A percentile compares a stretch with the other conserved stretches of the same genome.
Conservation (phyloP, 768 basidiomycete genomes). For the Tricholoma terreum region DNA sequence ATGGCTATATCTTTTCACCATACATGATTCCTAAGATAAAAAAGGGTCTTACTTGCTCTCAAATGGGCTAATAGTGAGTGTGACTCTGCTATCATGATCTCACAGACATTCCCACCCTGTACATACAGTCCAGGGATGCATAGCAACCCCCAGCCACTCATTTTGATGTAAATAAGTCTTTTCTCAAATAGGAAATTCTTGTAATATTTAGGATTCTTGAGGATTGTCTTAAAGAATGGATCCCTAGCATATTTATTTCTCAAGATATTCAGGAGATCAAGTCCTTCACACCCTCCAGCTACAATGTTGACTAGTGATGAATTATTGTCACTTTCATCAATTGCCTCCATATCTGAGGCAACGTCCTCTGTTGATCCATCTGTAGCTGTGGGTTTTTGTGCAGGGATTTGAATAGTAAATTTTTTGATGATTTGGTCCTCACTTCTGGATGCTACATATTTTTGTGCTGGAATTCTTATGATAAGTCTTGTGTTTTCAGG, state of each 20-base stretch:
- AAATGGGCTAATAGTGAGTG: slow-evolving; percentile 38
- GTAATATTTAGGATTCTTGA: slow-evolving; percentile 11
- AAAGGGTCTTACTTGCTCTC: slow-evolving; percentile 28
- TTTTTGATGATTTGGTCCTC: too few species aligned
- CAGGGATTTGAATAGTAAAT: neutral
- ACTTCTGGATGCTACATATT: too few species aligned
- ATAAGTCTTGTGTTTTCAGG: neutral
- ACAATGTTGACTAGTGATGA: neutral
- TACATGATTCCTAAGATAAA: slow-evolving; percentile 27
- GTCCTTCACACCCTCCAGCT: neutral
- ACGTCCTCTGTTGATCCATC: neutral
- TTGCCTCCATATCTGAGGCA: neutral
- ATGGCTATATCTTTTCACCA: slow-evolving; percentile 36
- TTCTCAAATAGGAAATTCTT: slow-evolving; percentile 13
- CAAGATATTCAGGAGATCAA: slow-evolving; percentile 5
- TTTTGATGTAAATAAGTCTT: slow-evolving; percentile 13
- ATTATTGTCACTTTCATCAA: neutral
- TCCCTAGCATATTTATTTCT: slow-evolving; percentile 9
- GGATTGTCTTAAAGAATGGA: slow-evolving; percentile 13
- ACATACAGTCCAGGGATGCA: slow-evolving; percentile 19
- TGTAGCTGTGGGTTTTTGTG: neutral
- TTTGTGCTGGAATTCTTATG: neutral
- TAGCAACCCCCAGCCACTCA: slow-evolving; percentile 5
- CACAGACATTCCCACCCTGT: slow-evolving; percentile 15
- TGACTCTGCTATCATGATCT: slow-evolving; percentile 32